Conservation (phyloP, 2,329 filamentous ascomycete genomes). For the Rasamsonia emersonii region DNA sequence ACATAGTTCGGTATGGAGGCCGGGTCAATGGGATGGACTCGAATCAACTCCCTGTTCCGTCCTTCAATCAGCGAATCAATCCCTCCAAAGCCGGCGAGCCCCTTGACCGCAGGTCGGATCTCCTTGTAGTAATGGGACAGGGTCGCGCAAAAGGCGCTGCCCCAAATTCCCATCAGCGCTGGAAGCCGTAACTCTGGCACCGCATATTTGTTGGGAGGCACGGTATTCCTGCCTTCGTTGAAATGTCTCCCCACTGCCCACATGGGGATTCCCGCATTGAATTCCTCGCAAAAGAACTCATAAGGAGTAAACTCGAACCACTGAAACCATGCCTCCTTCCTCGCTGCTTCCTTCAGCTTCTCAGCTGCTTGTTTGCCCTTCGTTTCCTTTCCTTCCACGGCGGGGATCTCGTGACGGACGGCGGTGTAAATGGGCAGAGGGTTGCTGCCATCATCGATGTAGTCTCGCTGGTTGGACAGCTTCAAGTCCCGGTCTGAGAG, state of each 20-base stretch:
- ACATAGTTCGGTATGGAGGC: conserved; percentile 85
- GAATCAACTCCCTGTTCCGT: conserved; percentile 73
- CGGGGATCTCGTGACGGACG: conserved; percentile 88
- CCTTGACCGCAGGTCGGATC: conserved; percentile 70
- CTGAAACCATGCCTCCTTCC: conserved; percentile 49
- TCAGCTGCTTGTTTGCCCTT: conserved; percentile 19
- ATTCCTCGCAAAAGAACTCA: conserved; percentile 28
- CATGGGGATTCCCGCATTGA: conserved; percentile 25
- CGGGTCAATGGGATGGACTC: conserved; percentile 90
- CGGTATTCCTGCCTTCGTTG: conserved; percentile 12
- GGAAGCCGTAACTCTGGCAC: conserved; percentile 79
- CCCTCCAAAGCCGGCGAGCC: conserved; percentile 63
- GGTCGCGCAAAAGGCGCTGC: conserved; percentile 91
- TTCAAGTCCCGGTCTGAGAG: conserved; percentile 77
- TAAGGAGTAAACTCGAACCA: conserved; percentile 29
- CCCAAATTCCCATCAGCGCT: conserved; percentile 87
- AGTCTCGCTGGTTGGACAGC: conserved; percentile 74
- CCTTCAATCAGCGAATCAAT: conserved; percentile 78
- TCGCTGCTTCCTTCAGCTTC: conserved; percentile 38
- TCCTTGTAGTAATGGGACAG: conserved; percentile 95
- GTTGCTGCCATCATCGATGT: conserved; percentile 66
- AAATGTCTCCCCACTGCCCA: conserved; percentile 29
- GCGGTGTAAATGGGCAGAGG: conserved; percentile 93
- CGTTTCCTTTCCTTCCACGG: conserved; percentile 36
- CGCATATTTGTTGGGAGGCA: conserved; percentile 47